Evolutionary conservation across 305 asterid species (phyloP).

Genomic region (Ajuga reptans): DNA sequence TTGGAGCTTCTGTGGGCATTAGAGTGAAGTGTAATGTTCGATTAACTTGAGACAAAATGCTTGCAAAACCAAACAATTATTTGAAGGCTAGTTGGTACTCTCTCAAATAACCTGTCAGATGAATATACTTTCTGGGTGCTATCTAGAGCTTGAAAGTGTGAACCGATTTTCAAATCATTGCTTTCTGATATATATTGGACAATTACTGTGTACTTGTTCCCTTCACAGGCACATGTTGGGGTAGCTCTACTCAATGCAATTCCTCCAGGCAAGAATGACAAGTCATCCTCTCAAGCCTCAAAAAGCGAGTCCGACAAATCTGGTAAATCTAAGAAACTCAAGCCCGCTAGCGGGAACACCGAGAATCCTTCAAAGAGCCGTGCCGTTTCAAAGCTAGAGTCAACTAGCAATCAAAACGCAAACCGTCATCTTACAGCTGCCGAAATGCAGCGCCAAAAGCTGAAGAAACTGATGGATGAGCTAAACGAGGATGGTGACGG

Average conservation of each 20-base stretch:
- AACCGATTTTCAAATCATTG: neutral
- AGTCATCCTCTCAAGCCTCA: conserved; percentile 49
- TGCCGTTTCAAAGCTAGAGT: conserved; percentile 35
- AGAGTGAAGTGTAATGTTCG: too few species aligned
- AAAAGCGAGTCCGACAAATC: conserved; percentile 53
- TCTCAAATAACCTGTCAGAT: too few species aligned
- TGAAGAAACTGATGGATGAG: conserved; percentile 84
- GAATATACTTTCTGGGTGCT: too few species aligned
- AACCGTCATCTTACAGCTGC: conserved; percentile 78
- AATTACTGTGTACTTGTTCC: conserved; percentile 19
- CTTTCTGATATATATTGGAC: neutral
- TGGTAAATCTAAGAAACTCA: conserved; percentile 52
- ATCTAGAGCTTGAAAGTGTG: too few species aligned
- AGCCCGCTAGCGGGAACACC: conserved; percentile 37
- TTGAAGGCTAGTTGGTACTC: too few species aligned
- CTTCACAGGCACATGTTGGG: conserved; percentile 80
- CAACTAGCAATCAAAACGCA: conserved; percentile 46
- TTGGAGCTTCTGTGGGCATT: too few species aligned
- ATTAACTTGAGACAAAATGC: too few species aligned
- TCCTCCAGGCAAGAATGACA: conserved; percentile 46
- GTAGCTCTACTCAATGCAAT: conserved; percentile 90
- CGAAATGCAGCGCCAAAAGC: conserved; percentile 76
- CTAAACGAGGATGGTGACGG: conserved; percentile 82
- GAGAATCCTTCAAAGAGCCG: conserved; percentile 43
- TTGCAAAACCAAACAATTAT: too few species aligned